Evolutionary conservation across 495 filamentous ascomycete genomes (phyloP).

Genomic region (Penicilliopsis zonata): DNA sequence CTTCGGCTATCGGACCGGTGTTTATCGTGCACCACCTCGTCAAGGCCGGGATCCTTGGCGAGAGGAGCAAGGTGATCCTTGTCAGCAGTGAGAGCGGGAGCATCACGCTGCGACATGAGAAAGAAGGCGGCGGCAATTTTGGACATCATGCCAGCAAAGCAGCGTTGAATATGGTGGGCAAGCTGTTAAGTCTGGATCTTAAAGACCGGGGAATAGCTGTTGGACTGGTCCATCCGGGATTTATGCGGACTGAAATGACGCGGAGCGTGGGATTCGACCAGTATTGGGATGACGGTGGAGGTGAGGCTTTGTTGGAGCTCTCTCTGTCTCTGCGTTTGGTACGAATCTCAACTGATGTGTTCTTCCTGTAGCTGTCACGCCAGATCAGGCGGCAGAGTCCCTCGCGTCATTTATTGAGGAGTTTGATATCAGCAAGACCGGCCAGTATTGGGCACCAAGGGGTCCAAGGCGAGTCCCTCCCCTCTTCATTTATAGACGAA

Average conservation of each 20-base stretch:
- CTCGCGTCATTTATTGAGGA: slow-evolving; percentile 46
- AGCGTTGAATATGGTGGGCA: slow-evolving; percentile 65
- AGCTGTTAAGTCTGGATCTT: slow-evolving; percentile 55
- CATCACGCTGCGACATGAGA: slow-evolving; percentile 53
- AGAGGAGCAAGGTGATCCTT: slow-evolving; percentile 49
- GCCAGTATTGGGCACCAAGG: slow-evolving; percentile 60
- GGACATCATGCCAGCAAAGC: slow-evolving; percentile 63
- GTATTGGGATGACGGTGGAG: slow-evolving; percentile 55
- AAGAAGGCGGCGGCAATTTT: slow-evolving; percentile 60
- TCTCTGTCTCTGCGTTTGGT: slow-evolving; percentile 1
- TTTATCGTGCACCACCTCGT: slow-evolving; percentile 52
- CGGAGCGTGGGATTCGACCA: slow-evolving; percentile 58
- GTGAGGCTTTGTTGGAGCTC: slow-evolving; percentile 20
- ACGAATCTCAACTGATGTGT: neutral
- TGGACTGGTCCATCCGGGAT: slow-evolving; percentile 58
- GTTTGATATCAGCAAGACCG: slow-evolving; percentile 53
- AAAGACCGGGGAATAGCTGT: slow-evolving; percentile 51
- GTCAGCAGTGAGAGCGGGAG: slow-evolving; percentile 58
- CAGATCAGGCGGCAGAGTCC: slow-evolving; percentile 51
- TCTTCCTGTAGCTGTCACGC: slow-evolving; percentile 43
- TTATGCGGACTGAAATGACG: slow-evolving; percentile 69
- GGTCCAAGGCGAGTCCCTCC: slow-evolving; percentile 42
- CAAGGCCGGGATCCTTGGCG: slow-evolving; percentile 35
- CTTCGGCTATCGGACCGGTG: slow-evolving; percentile 50
- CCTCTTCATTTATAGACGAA: neutral